Evolutionary conservation across 1,139 yeast species (phyloP), one percentile per base, ranked within the genome.

Genomic region (Yamadazyma atmosphaerica): DNA sequence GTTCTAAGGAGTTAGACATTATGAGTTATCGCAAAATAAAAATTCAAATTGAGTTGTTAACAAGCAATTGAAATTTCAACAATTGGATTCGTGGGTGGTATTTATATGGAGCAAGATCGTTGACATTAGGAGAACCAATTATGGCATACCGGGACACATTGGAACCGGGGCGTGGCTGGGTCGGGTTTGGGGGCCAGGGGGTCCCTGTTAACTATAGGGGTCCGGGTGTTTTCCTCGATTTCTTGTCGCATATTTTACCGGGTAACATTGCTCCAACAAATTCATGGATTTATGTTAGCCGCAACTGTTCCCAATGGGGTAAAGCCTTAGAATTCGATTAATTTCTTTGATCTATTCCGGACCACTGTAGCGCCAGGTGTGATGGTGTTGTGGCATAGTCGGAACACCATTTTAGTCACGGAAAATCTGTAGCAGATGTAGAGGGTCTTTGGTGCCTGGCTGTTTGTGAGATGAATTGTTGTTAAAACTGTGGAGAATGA

Each of bases 1-100:
- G 92, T 68, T 85, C 98, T 61, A 90, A 78, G 42, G 97, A 86
- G 77, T 82, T 82, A 40, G 79, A 60, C 65, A 63, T 63, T 42
- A 18, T 30, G 16, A 16, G 16, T 5, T 19, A 6, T 19, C 8
- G 9, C 5, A 26, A 26, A 26, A 26, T 12, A 7, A 26, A 14
- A 8, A 13, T 26, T 14, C 9, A 16, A 28, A 13, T n/a, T n/a
- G n/a, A n/a, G n/a, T n/a, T n/a, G n/a, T n/a, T n/a, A n/a, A n/a
- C n/a, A n/a, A n/a, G n/a, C n/a, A n/a, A n/a, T n/a, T n/a, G n/a
- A n/a, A n/a, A n/a, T n/a, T 26, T 14, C n/a, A 13, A n/a, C 9
- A 15, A 4, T 10, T 10, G 26, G 26, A 23, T 8, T 23, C 26
- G 26, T 4, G 12, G 11, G 11, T 12, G n/a, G 12, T 10, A 23